Conservation (phyloP, 306 rosid species). For the Parietaria judaica region DNA sequence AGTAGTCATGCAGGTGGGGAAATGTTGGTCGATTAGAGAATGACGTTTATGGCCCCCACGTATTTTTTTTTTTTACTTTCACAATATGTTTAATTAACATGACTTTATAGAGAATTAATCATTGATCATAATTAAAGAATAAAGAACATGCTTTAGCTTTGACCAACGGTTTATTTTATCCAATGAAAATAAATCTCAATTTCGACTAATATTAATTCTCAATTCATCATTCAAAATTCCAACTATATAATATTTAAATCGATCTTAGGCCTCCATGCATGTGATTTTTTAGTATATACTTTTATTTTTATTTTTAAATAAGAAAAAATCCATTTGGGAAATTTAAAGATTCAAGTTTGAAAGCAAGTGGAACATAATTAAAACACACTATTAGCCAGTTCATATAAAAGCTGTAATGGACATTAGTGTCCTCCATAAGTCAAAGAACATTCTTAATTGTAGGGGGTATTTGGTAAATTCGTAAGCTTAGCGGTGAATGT, state of each 20-base stretch:
- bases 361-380: background rate
- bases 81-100: background rate
- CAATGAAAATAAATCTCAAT: background rate
- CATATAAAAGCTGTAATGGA: background rate
- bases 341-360: background rate
- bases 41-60: background rate
- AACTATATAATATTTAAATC: background rate
- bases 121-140: background rate
- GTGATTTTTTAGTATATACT: background rate
- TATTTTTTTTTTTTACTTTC: background rate
- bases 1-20: background rate
- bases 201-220: too few relatives aligned
- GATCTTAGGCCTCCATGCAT: background rate
- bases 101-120: background rate
- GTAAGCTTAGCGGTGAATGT: too few relatives aligned
- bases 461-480: conserved; percentile 4
- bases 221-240: background rate
- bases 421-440: background rate
- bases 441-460: background rate
- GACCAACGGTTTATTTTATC: background rate
- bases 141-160: background rate
- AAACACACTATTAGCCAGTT: background rate
- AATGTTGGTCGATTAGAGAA: background rate
- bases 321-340: background rate
- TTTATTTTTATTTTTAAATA: too few relatives aligned